phyloP scores from a whole-genome alignment of 1,284 basidiomycete species.

The Tylopilus sp. region DNA sequence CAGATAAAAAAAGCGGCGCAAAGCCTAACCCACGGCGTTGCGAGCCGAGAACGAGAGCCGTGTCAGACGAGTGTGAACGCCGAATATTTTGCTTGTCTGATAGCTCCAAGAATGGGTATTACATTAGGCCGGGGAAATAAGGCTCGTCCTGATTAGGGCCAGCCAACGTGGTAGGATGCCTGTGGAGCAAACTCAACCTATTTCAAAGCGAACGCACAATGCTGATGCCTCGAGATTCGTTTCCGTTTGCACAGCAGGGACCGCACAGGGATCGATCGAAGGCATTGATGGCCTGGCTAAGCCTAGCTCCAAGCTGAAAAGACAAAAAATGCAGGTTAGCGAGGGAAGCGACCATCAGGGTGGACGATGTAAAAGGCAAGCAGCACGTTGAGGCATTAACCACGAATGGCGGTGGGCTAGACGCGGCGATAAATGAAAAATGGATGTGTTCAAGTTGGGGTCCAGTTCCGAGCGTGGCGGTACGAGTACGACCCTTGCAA shows the following conservation, averaged over 20 bases:
- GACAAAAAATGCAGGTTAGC: not conserved
- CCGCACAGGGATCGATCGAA: constrained; percentile 18
- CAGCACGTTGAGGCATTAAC: constrained; percentile 10
- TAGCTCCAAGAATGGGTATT: not conserved
- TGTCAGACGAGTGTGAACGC: constrained; percentile 1
- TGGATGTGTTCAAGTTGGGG: constrained; percentile 3
- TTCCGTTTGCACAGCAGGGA: constrained; percentile 14
- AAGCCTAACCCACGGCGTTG: constrained; percentile 1
- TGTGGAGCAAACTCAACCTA: constrained; percentile 12
- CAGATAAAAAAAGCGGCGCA: constrained; percentile 1
- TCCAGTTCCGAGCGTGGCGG: constrained; percentile 13
- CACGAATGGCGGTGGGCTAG: constrained; percentile 6
- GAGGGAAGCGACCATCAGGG: constrained; percentile 5
- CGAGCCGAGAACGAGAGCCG: constrained; percentile 3
- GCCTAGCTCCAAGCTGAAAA: constrained; percentile 4
- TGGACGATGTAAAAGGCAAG: constrained; percentile 1
- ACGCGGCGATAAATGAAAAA: constrained; percentile 13
- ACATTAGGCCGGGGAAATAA: constrained; percentile 15
- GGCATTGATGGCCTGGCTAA: constrained; percentile 12
- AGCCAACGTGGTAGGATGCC: constrained; percentile 10
- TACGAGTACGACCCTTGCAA: constrained; percentile 6
- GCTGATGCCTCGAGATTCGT: constrained; percentile 27
- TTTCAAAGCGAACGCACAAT: constrained; percentile 16
- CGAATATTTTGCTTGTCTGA: constrained; percentile 1
- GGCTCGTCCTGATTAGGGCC: constrained; percentile 2